Percentiles rank a stretch among this genome's conserved stretches.
These are phyloP conservation scores for Calonectria leucothoes DNA, from an alignment of 2,329 filamentous ascomycete genomes.

Conservation along the genomic window DNA sequence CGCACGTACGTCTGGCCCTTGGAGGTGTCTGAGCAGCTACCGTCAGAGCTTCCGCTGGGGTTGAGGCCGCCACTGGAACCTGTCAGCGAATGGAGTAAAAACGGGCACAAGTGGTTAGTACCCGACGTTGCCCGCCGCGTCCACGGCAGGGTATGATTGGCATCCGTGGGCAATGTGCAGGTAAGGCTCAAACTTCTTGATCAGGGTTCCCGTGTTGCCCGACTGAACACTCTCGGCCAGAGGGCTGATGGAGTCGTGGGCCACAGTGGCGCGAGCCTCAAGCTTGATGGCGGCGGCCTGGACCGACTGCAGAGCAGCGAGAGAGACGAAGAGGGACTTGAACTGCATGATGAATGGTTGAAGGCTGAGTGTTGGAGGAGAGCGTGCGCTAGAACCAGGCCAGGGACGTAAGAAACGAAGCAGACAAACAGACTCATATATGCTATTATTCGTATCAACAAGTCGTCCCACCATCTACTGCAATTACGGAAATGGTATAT, in stretches of 20 bases:
- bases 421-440: neutral
- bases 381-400: neutral
- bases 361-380: neutral
- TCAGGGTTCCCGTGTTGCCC: constrained; percentile 38
- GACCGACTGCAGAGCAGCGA: neutral
- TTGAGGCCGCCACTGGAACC: constrained; percentile 48
- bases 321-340: constrained; percentile 9
- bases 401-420: neutral
- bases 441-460: neutral
- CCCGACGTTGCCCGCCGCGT: constrained; percentile 66
- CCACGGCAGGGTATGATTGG: constrained; percentile 71
- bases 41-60: constrained; percentile 41
- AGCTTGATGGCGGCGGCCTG: constrained; percentile 2
- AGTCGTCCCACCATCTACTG: neutral
- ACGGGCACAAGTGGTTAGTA: constrained; percentile 45
- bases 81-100: neutral
- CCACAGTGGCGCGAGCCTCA: constrained; percentile 31
- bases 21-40: constrained; percentile 45
- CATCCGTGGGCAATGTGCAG: constrained; percentile 66
- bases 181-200: constrained; percentile 45
- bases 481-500: neutral
- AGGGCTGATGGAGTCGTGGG: constrained; percentile 41
- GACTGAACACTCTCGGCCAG: constrained; percentile 40
- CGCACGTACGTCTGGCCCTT: constrained; percentile 54
- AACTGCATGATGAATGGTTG: constrained; percentile 4